Percentiles rank a stretch among this genome's conserved stretches.
Conservation (phyloP, 495 filamentous ascomycete genomes). For the Talaromyces nanjingensis region DNA sequence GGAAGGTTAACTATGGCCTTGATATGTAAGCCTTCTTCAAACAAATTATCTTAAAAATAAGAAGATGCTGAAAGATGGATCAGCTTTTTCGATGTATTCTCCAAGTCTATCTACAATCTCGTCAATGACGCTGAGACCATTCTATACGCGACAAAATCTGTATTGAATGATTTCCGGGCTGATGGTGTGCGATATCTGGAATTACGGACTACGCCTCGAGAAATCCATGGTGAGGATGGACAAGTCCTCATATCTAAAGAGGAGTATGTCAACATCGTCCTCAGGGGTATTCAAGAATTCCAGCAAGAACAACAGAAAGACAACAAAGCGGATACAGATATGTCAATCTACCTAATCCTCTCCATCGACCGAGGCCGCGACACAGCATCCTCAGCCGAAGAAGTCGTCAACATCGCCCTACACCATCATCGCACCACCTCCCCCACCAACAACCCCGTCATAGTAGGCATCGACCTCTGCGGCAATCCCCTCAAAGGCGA, state of each 20-base stretch:
- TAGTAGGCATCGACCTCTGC: slow-evolving; percentile 77
- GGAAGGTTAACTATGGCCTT: slow-evolving; percentile 54
- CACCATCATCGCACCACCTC: slow-evolving; percentile 40
- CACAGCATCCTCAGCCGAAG: slow-evolving; percentile 44
- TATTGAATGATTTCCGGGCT: slow-evolving; percentile 60
- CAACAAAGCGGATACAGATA: slow-evolving; percentile 16
- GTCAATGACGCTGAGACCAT: slow-evolving; percentile 53
- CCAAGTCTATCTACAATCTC: slow-evolving; percentile 68
- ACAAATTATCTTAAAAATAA: too few species aligned
- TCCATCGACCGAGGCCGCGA: slow-evolving; percentile 63
- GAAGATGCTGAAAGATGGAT: too few species aligned
- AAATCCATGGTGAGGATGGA: slow-evolving; percentile 34
- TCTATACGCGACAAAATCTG: slow-evolving; percentile 55
- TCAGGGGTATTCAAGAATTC: slow-evolving; percentile 50
- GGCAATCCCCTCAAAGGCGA: slow-evolving; percentile 64
- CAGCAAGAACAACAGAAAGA: background rate
- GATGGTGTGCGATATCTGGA: slow-evolving; percentile 79
- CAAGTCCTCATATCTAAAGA: slow-evolving; percentile 41
- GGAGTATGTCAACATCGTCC: slow-evolving; percentile 58
- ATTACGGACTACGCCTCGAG: slow-evolving; percentile 72
- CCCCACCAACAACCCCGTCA: slow-evolving; percentile 46
- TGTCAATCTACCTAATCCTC: slow-evolving; percentile 62
- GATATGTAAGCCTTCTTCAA: slow-evolving; percentile 3
- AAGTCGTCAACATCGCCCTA: slow-evolving; percentile 56
- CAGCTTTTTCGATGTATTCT: slow-evolving; percentile 78